A percentile compares a stretch with the other conserved stretches of the same genome.
phyloP scores from a whole-genome alignment of 495 filamentous ascomycete species.

The Cercophora newfieldiana region DNA sequence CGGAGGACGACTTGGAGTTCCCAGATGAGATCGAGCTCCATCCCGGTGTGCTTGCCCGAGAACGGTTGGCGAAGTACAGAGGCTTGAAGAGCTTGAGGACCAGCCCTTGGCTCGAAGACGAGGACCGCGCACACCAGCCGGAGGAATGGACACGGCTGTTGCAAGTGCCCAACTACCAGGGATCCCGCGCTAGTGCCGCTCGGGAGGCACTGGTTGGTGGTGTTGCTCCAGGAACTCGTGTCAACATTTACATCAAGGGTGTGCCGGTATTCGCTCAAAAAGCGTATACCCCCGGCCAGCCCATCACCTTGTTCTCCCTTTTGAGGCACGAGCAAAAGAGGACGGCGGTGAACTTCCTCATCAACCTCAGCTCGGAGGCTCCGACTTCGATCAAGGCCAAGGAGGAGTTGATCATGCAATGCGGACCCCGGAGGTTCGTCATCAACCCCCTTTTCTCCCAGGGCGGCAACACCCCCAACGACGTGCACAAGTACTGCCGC shows the following conservation, averaged over 20 bases:
- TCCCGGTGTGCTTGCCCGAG: constrained; percentile 80
- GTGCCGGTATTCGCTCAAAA: constrained; percentile 62
- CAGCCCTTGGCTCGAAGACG: constrained; percentile 82
- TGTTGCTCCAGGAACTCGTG: constrained; percentile 76
- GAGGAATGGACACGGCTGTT: constrained; percentile 86
- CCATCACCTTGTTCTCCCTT: constrained; percentile 75
- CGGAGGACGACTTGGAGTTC: constrained; percentile 87
- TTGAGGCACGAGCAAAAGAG: constrained; percentile 93
- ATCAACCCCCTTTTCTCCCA: constrained; percentile 90
- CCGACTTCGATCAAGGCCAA: constrained; percentile 80
- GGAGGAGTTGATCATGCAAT: constrained; percentile 84
- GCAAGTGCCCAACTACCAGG: constrained; percentile 79
- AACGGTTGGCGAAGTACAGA: constrained; percentile 80
- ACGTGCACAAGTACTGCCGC: constrained; percentile 95
- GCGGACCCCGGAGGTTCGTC: constrained; percentile 78
- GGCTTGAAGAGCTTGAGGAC: constrained; percentile 87
- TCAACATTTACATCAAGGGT: constrained; percentile 74
- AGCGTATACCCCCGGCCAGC: constrained; percentile 54
- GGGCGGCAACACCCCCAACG: constrained; percentile 80
- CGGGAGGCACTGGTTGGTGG: constrained; percentile 84
- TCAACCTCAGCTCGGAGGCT: constrained; percentile 73
- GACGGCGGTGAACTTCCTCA: constrained; percentile 80
- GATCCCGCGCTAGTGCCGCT: constrained; percentile 69
- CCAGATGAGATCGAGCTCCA: constrained; percentile 96
- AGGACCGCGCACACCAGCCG: constrained; percentile 82